Percentiles rank a stretch among this genome's conserved stretches.
Evolutionary conservation across 2,329 filamentous ascomycete species (phyloP).

Genomic region (Dactylella cylindrospora): DNA sequence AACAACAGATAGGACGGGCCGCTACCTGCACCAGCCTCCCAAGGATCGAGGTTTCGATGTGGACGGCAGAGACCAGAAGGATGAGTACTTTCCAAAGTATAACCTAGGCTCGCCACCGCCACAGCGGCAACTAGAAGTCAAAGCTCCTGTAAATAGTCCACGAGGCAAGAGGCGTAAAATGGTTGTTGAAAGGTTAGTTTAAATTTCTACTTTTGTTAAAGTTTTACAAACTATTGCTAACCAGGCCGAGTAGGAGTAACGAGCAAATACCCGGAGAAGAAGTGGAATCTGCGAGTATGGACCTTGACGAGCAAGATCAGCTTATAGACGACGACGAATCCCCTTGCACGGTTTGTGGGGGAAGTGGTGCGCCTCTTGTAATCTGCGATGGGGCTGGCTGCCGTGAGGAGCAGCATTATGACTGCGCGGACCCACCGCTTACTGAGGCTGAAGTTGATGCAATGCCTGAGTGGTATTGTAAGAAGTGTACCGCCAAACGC

Average conservation of each 20-base stretch:
- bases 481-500: slow-evolving; percentile 63
- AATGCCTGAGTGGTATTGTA: slow-evolving; percentile 82
- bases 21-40: neutral
- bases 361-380: slow-evolving; percentile 73
- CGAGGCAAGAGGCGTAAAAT: slow-evolving; percentile 15
- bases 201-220: neutral
- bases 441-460: slow-evolving; percentile 58
- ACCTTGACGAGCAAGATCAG: slow-evolving; percentile 4
- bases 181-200: slow-evolving; percentile 12
- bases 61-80: slow-evolving; percentile 6
- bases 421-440: slow-evolving; percentile 79
- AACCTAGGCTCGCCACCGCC: neutral
- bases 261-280: slow-evolving; percentile 13
- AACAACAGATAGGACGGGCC: slow-evolving; percentile 2
- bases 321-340: slow-evolving; percentile 73
- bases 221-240: neutral
- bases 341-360: slow-evolving; percentile 80
- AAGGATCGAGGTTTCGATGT: slow-evolving; percentile 16
- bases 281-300: too few relatives aligned
- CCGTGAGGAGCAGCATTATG: slow-evolving; percentile 82
- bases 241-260: neutral
- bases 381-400: slow-evolving; percentile 82
- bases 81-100: slow-evolving; percentile 14
- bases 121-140: neutral
- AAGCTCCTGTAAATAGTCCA: too few relatives aligned